These are phyloP conservation scores for Coemansia sp. DNA, from an alignment of 192 early-diverging fungal species.

Conservation along the genomic window DNA sequence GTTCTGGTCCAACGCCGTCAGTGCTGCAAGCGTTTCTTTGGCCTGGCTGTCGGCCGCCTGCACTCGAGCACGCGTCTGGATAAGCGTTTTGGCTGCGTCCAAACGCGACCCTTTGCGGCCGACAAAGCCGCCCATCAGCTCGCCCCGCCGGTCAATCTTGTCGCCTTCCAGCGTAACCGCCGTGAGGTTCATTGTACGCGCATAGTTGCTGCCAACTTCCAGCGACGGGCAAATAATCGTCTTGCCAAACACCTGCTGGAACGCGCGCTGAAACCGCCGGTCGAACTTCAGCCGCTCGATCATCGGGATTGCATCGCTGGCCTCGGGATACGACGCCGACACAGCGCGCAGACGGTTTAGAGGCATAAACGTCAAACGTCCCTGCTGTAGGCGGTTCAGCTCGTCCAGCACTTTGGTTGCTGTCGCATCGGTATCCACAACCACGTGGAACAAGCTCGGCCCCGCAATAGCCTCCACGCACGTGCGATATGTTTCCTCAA, in stretches of 20 bases:
- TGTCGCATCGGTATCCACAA: constrained; percentile 92
- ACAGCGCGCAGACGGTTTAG: constrained; percentile 79
- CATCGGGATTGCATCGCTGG: constrained; percentile 80
- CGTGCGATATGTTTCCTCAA: constrained; percentile 76
- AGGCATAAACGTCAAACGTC: constrained; percentile 94
- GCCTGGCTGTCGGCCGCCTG: constrained; percentile 25
- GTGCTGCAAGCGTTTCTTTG: constrained; percentile 24
- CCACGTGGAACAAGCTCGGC: constrained; percentile 88
- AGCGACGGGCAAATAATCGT: constrained; percentile 84
- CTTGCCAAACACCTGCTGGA: constrained; percentile 91
- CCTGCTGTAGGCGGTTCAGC: constrained; percentile 59
- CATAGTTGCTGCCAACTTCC: constrained; percentile 76
- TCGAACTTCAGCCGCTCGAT: constrained; percentile 75
- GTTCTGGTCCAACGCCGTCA: constrained; percentile 57
- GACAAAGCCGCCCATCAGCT: constrained; percentile 86
- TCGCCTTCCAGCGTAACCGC: constrained; percentile 92
- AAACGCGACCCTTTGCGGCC: constrained; percentile 74
- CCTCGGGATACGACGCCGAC: constrained; percentile 60
- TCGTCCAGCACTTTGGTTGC: constrained; percentile 68
- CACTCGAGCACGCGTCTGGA: constrained; percentile 16
- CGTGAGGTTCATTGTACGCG: constrained; percentile 72
- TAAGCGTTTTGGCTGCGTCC: constrained; percentile 66
- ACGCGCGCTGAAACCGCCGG: constrained; percentile 66
- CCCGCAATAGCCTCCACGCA: constrained; percentile 91
- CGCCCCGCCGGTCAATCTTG: constrained; percentile 88